Evolutionary conservation across 2,329 filamentous ascomycete genomes (phyloP), one percentile per base, ranked within the genome.

Genomic region (Aspergillus novoparasiticus): DNA sequence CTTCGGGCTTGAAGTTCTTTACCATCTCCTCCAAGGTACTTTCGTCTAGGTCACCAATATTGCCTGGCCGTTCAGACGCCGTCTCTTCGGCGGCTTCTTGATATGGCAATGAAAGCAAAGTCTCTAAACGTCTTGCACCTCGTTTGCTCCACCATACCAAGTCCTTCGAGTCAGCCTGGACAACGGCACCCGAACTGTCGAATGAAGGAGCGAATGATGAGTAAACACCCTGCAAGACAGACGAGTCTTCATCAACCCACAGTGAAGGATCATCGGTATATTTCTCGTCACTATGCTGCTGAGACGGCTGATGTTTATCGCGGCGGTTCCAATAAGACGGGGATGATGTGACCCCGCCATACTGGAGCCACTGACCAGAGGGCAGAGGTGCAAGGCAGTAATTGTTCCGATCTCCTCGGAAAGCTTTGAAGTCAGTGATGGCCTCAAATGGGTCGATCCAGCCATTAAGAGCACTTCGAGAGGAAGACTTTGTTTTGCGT

Each of bases 181-280:
- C 65, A 50, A 82, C 69, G 16, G 81, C 75, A 1, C 73, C 76
- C 9, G 79, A 77, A 64, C 81, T 82, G 64, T 84, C 82, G 61
- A 76, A 79, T 28, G 76, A 76, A 10, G 82, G 82, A 4, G 81
- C 82, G 73, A 84, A 84, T 12, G 81, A 82, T 4, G 81, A 83
- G 65, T 82, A 84, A 23, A 79, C 78, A 36, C 80, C 76, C 54
- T 78, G 78, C 56, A 81, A 76, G 36, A 79, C 63, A 56, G 76
- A 72, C 4, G 76, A 68, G 45, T 76, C 73, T 53, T 77, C 72
- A 10, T 75, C 73, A 51, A 67, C 71, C 69, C 68, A 74, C 59
- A 71, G 62, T 34, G 70, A 67, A 39, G 72, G 65, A 59, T 77
- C 75, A 19, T 73, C 71, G 57, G 71, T 69, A 54, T 61, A 62